phyloP scores from a whole-genome alignment of 2,329 filamentous ascomycete species.

The Emmonsia crescens region DNA sequence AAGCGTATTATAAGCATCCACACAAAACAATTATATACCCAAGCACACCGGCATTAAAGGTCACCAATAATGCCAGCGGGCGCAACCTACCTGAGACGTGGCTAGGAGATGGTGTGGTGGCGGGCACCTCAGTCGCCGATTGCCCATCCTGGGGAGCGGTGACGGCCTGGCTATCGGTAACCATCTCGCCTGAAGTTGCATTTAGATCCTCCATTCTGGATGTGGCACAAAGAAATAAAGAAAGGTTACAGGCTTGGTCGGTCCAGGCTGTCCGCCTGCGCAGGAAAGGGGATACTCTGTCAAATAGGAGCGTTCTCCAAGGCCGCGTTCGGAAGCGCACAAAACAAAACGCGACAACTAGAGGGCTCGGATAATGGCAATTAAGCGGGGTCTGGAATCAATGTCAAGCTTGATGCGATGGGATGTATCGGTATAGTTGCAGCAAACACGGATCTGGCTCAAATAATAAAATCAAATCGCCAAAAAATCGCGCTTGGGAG shows the following conservation, averaged over 20 bases:
- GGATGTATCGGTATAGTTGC: background rate
- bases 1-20: constrained; percentile 14
- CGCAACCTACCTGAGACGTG: constrained; percentile 24
- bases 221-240: constrained; percentile 18
- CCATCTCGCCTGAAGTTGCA: constrained; percentile 18
- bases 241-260: constrained; percentile 7
- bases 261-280: constrained; percentile 7
- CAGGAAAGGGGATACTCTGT: constrained; percentile 1
- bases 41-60: background rate
- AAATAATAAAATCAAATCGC: constrained; percentile 1
- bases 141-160: constrained; percentile 21
- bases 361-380: background rate
- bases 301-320: constrained; percentile 3
- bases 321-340: background rate
- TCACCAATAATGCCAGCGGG: background rate
- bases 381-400: background rate
- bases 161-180: constrained; percentile 20
- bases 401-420: background rate
- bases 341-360: background rate
- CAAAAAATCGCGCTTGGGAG: constrained; percentile 15
- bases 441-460: background rate
- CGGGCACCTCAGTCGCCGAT: constrained; percentile 12
- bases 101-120: constrained; percentile 16
- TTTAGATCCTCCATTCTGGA: constrained; percentile 29
- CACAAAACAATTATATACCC: constrained; percentile 11